Conservation (phyloP, 2,329 filamentous ascomycete genomes). For the Penicillium italicum region DNA sequence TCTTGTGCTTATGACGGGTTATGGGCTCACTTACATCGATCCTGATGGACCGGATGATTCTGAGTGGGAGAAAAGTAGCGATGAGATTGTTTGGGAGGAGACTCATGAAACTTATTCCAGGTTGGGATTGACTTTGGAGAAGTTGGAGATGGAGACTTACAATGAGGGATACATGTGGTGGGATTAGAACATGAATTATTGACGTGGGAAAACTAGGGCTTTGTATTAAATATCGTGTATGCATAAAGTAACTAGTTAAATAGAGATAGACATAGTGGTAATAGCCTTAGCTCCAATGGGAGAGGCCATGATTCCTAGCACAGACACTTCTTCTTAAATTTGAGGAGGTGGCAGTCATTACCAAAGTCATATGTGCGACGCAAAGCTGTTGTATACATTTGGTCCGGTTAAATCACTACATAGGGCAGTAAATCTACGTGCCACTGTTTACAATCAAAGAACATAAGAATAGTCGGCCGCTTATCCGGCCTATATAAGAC, state of each 20-base stretch:
- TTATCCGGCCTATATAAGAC: too few relatives aligned
- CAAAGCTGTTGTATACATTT: neutral
- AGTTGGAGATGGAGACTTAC: neutral
- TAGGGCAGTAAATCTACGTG: neutral
- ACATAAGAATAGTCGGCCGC: too few relatives aligned
- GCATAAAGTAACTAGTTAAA: neutral
- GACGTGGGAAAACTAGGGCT: neutral
- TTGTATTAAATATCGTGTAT: neutral
- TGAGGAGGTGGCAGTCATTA: neutral
- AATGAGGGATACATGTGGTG: neutral
- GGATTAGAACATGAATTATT: neutral
- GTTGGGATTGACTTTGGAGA: neutral
- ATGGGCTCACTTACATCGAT: neutral
- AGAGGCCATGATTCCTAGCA: too few relatives aligned
- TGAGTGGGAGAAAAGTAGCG: neutral
- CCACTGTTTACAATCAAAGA: neutral
- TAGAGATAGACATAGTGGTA: too few relatives aligned
- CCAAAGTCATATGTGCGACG: neutral
- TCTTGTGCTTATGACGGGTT: neutral
- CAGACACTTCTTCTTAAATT: too few relatives aligned
- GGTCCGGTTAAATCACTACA: neutral
- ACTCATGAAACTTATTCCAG: neutral
- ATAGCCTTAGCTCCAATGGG: too few relatives aligned
- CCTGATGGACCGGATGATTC: neutral
- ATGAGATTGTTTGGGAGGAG: neutral